Base-by-base conservation (phyloP, 2,329 filamentous ascomycete genomes). In the Penicillium sp. region DNA sequence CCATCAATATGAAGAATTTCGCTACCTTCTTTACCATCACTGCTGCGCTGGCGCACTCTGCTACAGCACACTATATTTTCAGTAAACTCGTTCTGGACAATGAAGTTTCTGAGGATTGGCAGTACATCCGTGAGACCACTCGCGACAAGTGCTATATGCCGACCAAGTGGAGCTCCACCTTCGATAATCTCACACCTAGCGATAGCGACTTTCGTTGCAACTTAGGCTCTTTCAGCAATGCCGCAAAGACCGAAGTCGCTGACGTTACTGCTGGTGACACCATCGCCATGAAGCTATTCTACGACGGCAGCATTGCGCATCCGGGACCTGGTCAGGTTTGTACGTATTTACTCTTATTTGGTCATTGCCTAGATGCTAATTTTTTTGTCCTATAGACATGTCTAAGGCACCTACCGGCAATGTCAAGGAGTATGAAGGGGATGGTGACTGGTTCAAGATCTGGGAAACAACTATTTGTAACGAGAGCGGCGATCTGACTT, bases 371-470 rank as follows among this genome's bases (percentile, higher is more conserved):
- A 27, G 26, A 27, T 7, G 26, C 26, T 27, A 10, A 27, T 10
- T 27, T 7, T 27, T 10, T 32, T 12, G 29, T 32, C 12, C n/a
- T 9, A 15, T 26, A 59, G 53, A 21, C 21, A 58, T 60, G 55
- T 58, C 57, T 40, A 60, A 60, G 34, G 55, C 56, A 23, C 54
- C 57, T 3, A 30, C 54, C 2, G 55, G 58, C 4, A 58, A 55
- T 23, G 55, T 59, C 26, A 40, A 56, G 39, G 51, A 60, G 17
- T 60, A 59, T 29, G 46, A 63, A 12, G 61, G 59, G n/a, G 51
- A 54, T 32, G 58, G 59, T 15, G 59, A 62, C 3, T 63, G 61
- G 61, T 63, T 62, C 50, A 62, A 63, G 47, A 56, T 63, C 55
- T 58, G 51, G 46, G 54, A 63, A 36, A 49, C 46, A 18, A 55